A percentile compares a stretch with the other conserved stretches of the same genome.
Conservation (phyloP, 345 rosid species). For the Nasturtium officinale region DNA sequence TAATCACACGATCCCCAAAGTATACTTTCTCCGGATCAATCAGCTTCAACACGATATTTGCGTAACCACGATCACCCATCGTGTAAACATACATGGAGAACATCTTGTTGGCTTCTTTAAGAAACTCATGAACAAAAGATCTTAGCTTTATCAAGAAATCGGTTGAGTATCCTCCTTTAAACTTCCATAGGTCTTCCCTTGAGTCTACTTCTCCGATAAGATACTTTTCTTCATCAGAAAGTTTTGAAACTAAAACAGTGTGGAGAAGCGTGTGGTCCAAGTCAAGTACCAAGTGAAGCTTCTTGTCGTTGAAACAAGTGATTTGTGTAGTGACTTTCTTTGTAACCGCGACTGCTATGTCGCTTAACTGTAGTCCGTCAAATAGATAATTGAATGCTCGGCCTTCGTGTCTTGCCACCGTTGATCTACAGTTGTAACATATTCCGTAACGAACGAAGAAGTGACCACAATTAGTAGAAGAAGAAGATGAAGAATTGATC, state of each 20-base stretch:
- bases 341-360: not conserved
- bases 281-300: constrained; percentile 30
- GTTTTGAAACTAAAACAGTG: not conserved
- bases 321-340: not conserved
- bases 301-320: not conserved
- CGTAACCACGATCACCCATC: not conserved
- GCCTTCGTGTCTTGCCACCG: not conserved
- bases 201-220: not conserved
- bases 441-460: constrained; percentile 27
- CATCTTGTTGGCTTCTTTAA: constrained; percentile 25
- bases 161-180: not conserved
- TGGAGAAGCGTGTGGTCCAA: constrained; percentile 31
- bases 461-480: not conserved
- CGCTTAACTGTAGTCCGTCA: constrained; percentile 13
- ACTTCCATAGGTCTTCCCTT: not conserved
- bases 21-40: constrained; percentile 21
- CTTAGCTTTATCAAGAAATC: constrained; percentile 15
- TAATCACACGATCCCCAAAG: constrained; percentile 2
- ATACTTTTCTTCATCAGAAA: constrained; percentile 11
- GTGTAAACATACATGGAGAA: constrained; percentile 36
- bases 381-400: not conserved
- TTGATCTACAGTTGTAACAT: constrained; percentile 4
- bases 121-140: constrained; percentile 23
- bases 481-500: not conserved
- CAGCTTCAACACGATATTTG: not conserved